Percentiles rank a stretch among this genome's conserved stretches.
These are phyloP conservation scores for Trichoderma gracile DNA, from an alignment of 2,329 filamentous ascomycete species.

Conservation along the genomic window DNA sequence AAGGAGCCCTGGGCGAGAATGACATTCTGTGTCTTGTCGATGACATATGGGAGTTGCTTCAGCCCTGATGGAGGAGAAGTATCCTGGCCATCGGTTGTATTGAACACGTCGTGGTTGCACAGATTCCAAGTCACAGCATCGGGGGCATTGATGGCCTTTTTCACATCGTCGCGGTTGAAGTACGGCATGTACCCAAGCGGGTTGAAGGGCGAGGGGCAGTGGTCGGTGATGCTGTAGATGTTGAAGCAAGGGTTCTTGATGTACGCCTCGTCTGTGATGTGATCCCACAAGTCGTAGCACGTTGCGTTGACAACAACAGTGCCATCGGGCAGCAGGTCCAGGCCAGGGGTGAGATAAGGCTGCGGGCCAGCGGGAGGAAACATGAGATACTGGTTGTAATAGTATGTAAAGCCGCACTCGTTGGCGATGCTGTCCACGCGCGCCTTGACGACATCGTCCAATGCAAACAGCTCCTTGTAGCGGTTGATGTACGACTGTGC, in stretches of 20 bases:
- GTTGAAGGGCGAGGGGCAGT: slow-evolving; percentile 70
- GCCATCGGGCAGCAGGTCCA: slow-evolving; percentile 31
- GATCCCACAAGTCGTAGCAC: slow-evolving; percentile 59
- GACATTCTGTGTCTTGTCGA: slow-evolving; percentile 71
- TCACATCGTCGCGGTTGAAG: slow-evolving; percentile 71
- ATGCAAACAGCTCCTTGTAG: slow-evolving; percentile 59
- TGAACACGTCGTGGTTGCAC: slow-evolving; percentile 27
- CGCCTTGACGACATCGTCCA: slow-evolving; percentile 61
- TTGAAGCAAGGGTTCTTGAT: slow-evolving; percentile 76
- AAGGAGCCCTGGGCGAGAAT: slow-evolving; percentile 71
- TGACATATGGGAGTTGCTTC: slow-evolving; percentile 66
- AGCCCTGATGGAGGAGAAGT: slow-evolving; percentile 49
- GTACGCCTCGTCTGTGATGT: slow-evolving; percentile 50
- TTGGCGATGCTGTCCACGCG: slow-evolving; percentile 54
- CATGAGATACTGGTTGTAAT: slow-evolving; percentile 59
- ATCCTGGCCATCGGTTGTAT: slow-evolving; percentile 38
- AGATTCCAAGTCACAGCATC: slow-evolving; percentile 30
- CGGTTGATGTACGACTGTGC: slow-evolving; percentile 61
- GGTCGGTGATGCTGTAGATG: slow-evolving; percentile 70
- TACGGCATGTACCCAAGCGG: slow-evolving; percentile 72
- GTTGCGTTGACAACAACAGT: slow-evolving; percentile 41
- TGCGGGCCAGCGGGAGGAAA: slow-evolving; percentile 68
- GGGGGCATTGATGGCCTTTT: slow-evolving; percentile 67
- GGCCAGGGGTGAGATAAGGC: slow-evolving; percentile 50
- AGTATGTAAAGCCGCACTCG: slow-evolving; percentile 63